These are phyloP conservation scores for Ceratobasidium papillatum DNA, from an alignment of 1,284 basidiomycete species.

Conservation along the genomic window DNA sequence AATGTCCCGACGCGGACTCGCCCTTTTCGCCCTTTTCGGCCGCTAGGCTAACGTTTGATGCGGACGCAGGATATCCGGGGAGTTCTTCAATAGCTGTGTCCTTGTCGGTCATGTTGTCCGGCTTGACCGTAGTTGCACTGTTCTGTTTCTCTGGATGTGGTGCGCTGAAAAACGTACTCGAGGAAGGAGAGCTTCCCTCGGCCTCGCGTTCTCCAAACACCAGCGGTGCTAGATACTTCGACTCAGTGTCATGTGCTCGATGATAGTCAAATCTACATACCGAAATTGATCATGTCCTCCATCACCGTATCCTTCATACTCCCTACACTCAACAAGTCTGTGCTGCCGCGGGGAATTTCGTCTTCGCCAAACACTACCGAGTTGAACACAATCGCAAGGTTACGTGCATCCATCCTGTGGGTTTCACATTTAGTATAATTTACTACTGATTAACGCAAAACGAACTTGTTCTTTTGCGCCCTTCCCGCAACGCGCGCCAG, in stretches of 20 bases:
- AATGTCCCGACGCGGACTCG: constrained; percentile 22
- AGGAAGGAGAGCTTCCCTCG: constrained; percentile 17
- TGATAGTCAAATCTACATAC: constrained; percentile 46
- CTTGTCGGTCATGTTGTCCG: not conserved
- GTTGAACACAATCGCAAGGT: constrained; percentile 86
- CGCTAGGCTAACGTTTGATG: not conserved
- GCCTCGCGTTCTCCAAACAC: constrained; percentile 65
- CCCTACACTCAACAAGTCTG: constrained; percentile 76
- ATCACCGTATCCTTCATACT: constrained; percentile 83
- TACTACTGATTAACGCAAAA: not conserved
- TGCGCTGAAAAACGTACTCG: constrained; percentile 23
- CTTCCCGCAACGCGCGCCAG: constrained; percentile 78
- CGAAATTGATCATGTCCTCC: constrained; percentile 84
- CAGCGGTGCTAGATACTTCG: constrained; percentile 46
- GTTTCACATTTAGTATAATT: not conserved
- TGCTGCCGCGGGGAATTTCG: constrained; percentile 72
- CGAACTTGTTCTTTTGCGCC: constrained; percentile 76
- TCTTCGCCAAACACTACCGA: constrained; percentile 90
- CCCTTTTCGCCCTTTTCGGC: constrained; percentile 33
- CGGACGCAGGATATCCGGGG: constrained; percentile 27
- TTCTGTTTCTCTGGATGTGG: not conserved
- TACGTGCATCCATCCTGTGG: constrained; percentile 83
- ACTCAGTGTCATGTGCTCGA: not conserved
- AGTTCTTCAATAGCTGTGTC: constrained; percentile 24
- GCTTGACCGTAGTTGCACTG: constrained; percentile 10